Evolutionary conservation across 805 yeast species (phyloP), one percentile per base, ranked within the genome.

Genomic region (Saturnispora hagleri): DNA sequence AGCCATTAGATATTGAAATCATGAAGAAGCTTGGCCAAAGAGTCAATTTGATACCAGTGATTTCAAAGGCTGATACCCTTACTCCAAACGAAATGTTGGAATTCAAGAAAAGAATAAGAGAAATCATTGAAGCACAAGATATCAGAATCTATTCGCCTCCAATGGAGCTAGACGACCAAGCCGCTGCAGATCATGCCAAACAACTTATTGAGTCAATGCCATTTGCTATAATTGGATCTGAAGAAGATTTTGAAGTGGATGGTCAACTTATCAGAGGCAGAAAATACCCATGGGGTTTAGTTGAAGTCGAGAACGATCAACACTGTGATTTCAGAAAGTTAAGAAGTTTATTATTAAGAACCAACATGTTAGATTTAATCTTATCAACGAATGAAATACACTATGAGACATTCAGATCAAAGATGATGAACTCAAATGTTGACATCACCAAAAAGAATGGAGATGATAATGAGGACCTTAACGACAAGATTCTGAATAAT

Each of bases 281-380:
- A 71, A 79, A 82, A 66, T 88, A 88, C 64, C 93, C 93, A 57
- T 88, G 96, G 96, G 96, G 96, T 35, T 69, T 82, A 50, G 93
- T 85, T 45, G 95, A 87, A 66, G 89, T 88, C 52, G 95, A 87
- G 64, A 87, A 88, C 67, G 95, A 87, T 61, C 71, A 73, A 53
- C 95, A 87, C 64, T 84, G 93, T 69, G 96, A 89, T 67, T 86
- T 88, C 70, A 80, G 86, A 65, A 84, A 84, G 65, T 75, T 89
- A 62, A 82, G 96, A 72, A 76, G 85, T 51, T 74, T 89, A 58
- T 70, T 90, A 56, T 73, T 89, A 68, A 81, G 93, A 71, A 83
- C 93, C 24, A 84, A 88, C 66, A 77, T 89, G 82, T 76, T 89
- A 63, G 96, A 88, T 68, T 74, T 90, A 61, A 75, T 89, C 45